Conservation (phyloP, 805 yeast species). For the Saccharomycopsis capsularis region DNA sequence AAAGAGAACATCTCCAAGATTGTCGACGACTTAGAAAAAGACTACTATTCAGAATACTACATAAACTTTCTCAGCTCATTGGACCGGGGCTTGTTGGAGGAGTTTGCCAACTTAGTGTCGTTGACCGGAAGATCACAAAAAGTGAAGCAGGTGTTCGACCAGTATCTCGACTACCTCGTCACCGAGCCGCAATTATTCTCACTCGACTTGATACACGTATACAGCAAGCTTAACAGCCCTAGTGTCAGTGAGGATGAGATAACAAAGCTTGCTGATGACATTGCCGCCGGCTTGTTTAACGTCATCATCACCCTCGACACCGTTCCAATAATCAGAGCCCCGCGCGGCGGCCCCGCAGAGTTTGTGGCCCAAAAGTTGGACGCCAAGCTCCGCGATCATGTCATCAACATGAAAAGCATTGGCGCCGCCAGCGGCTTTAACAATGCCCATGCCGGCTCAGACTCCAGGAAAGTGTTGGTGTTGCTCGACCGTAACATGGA, state of each 20-base stretch:
- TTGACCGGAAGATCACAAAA: conserved; percentile 59
- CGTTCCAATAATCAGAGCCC: conserved; percentile 86
- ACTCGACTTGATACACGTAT: conserved; percentile 59
- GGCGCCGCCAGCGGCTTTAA: conserved; percentile 19
- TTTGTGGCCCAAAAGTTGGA: conserved; percentile 85
- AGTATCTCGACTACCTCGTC: conserved; percentile 84
- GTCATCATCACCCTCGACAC: conserved; percentile 68
- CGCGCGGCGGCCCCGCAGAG: conserved; percentile 93
- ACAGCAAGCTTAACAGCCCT: conserved; percentile 64
- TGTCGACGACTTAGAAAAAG: conserved; percentile 63
- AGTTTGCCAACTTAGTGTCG: conserved; percentile 78
- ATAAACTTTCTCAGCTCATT: conserved; percentile 83
- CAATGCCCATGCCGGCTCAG: conserved; percentile 23
- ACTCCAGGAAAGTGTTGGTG: conserved; percentile 62
- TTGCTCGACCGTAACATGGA: conserved; percentile 85
- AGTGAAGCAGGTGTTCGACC: conserved; percentile 88
- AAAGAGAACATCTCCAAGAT: conserved; percentile 63
- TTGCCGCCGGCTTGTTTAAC: conserved; percentile 77
- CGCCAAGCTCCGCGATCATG: conserved; percentile 75
- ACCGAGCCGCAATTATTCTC: conserved; percentile 90
- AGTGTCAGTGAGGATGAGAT: conserved; percentile 68
- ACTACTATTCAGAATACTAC: conserved; percentile 71
- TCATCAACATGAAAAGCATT: conserved; percentile 48
- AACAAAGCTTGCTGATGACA: conserved; percentile 54
- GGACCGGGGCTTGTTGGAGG: conserved; percentile 73